phyloP scores from a whole-genome alignment of 257 asterid genomes.

The Ligustrum vulgare region DNA sequence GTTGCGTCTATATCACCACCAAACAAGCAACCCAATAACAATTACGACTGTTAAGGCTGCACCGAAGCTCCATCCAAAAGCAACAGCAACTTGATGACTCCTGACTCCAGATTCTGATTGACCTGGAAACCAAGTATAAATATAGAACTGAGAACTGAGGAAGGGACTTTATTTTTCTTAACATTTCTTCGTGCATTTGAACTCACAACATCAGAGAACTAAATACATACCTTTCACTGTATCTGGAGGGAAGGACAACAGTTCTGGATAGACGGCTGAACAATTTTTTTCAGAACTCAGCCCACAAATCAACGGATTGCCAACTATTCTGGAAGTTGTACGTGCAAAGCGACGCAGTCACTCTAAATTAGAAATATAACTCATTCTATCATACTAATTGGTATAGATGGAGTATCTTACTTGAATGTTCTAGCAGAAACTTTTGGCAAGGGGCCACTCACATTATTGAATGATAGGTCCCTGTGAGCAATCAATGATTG shows the following conservation, averaged over 20 bases:
- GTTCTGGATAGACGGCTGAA: slow-evolving; percentile 76
- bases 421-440: slow-evolving; percentile 83
- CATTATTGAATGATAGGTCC: slow-evolving; percentile 90
- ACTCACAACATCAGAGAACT: background rate
- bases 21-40: slow-evolving; percentile 52
- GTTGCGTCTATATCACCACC: slow-evolving; percentile 82
- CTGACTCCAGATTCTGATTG: slow-evolving; percentile 47
- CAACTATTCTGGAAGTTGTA: slow-evolving; percentile 57
- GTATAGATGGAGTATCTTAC: slow-evolving; percentile 40
- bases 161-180: background rate
- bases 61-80: slow-evolving; percentile 68
- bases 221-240: slow-evolving; percentile 47
- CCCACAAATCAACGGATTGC: slow-evolving; percentile 88
- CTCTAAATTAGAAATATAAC: slow-evolving; percentile 2
- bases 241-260: slow-evolving; percentile 72
- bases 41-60: slow-evolving; percentile 49
- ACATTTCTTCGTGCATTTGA: background rate
- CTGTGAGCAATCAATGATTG: slow-evolving; percentile 39
- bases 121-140: slow-evolving; percentile 38
- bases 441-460: slow-evolving; percentile 87
- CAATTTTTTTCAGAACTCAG: slow-evolving; percentile 64
- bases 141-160: slow-evolving; percentile 5
- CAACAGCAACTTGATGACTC: slow-evolving; percentile 62
- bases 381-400: background rate
- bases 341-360: slow-evolving; percentile 21